These are phyloP conservation scores for Leishmania aethiopica DNA, from an alignment of 208 protist genomes.

Conservation along the genomic window DNA sequence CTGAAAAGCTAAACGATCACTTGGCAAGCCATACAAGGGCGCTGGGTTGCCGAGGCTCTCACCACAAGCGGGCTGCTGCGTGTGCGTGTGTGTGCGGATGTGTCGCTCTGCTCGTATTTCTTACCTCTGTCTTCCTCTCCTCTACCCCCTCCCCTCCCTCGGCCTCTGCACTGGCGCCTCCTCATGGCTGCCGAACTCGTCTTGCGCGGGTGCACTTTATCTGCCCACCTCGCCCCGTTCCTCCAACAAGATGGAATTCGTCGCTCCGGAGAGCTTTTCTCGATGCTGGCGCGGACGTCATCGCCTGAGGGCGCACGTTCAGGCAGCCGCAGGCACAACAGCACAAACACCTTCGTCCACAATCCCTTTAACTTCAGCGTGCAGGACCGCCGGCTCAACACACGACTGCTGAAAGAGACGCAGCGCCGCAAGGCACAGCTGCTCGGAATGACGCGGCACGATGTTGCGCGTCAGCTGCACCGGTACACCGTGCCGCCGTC, in stretches of 20 bases:
- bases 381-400: conserved; percentile 69
- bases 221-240: background rate
- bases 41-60: background rate
- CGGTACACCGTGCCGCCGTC: conserved; percentile 25
- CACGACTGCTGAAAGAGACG: conserved; percentile 51
- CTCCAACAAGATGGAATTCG: background rate
- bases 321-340: conserved; percentile 10
- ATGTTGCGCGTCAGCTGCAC: conserved; percentile 58
- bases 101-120: background rate
- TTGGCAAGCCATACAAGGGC: conserved; percentile 2
- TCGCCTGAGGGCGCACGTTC: background rate
- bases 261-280: background rate
- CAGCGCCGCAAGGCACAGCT: conserved; percentile 62
- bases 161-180: background rate
- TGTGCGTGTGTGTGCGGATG: background rate
- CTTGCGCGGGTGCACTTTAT: background rate
- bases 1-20: background rate
- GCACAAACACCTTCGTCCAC: background rate
- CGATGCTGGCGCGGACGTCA: background rate
- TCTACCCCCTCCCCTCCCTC: no score
- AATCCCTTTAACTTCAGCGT: conserved; percentile 51
- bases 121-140: background rate
- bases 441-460: conserved; percentile 42
- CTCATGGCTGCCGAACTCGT: background rate
- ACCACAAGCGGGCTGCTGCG: background rate